These are phyloP conservation scores for Scheffersomyces stipitis DNA, from an alignment of 805 yeast species.

Conservation along the genomic window DNA sequence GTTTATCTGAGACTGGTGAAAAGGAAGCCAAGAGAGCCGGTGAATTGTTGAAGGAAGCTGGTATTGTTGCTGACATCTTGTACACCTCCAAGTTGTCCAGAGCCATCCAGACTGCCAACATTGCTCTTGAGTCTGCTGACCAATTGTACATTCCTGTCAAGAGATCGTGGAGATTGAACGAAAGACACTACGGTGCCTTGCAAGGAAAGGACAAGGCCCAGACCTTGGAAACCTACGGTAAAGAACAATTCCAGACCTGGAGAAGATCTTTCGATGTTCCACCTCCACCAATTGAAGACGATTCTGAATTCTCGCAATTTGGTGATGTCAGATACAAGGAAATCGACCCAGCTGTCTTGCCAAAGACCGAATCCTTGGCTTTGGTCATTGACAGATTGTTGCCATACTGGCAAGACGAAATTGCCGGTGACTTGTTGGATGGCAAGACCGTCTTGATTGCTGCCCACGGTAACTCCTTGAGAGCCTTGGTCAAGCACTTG, in stretches of 20 bases:
- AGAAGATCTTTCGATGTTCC: conserved; percentile 97
- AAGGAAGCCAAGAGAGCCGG: conserved; percentile 94
- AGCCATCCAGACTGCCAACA: conserved; percentile 96
- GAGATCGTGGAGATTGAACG: conserved; percentile 97
- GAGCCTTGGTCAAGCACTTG: conserved; percentile 94
- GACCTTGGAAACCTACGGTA: conserved; percentile 82
- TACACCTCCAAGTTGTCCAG: conserved; percentile 90
- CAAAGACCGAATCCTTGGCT: conserved; percentile 92
- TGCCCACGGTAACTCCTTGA: conserved; percentile 98
- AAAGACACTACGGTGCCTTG: conserved; percentile 98
- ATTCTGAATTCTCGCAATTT: conserved; percentile 78
- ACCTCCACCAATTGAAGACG: conserved; percentile 83
- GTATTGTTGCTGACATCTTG: conserved; percentile 79
- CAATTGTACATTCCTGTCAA: conserved; percentile 87
- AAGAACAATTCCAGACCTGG: conserved; percentile 92
- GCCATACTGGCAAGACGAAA: conserved; percentile 95
- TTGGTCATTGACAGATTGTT: conserved; percentile 93
- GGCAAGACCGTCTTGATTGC: conserved; percentile 92
- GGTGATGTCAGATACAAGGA: conserved; percentile 83
- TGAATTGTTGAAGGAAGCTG: conserved; percentile 82
- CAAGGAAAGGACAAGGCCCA: conserved; percentile 98
- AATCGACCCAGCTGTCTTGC: conserved; percentile 82
- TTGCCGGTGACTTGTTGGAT: conserved; percentile 75
- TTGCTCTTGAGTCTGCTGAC: conserved; percentile 87
- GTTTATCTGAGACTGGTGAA: conserved; percentile 78